A percentile compares a stretch with the other conserved stretches of the same genome.
These are phyloP conservation scores for Aspergillus quadrilineatus DNA, from an alignment of 2,329 filamentous ascomycete genomes.

Conservation along the genomic window DNA sequence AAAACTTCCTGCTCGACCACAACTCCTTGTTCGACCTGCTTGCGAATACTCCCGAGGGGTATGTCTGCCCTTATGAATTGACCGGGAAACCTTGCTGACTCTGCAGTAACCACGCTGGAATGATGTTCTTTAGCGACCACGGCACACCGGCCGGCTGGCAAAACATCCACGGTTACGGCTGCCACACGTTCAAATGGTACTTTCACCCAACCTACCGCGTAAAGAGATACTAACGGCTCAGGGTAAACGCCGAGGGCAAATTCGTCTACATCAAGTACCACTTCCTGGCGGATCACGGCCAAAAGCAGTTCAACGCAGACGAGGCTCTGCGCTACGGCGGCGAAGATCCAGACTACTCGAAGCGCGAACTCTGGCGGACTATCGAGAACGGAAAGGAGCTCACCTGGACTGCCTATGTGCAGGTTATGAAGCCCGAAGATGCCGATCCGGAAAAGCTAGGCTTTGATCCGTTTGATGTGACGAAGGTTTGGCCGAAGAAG, in stretches of 20 bases:
- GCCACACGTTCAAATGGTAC: constrained; percentile 49
- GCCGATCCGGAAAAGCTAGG: constrained; percentile 50
- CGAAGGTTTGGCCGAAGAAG: constrained; percentile 51
- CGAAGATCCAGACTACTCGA: constrained; percentile 53
- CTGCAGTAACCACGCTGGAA: constrained; percentile 46
- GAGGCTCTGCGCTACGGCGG: constrained; percentile 49
- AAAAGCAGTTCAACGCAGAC: constrained; percentile 48
- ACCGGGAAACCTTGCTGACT: neutral
- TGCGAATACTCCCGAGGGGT: constrained; percentile 49
- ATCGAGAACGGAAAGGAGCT: constrained; percentile 43
- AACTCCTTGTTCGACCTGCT: constrained; percentile 52
- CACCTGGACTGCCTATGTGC: constrained; percentile 15
- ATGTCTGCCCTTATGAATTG: neutral
- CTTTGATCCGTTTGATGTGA: constrained; percentile 56
- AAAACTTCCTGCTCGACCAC: constrained; percentile 52
- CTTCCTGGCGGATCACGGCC: constrained; percentile 49
- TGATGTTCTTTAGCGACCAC: constrained; percentile 54
- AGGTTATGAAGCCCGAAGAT: constrained; percentile 49
- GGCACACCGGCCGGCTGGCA: constrained; percentile 51
- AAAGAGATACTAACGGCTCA: constrained; percentile 3
- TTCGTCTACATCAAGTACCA: constrained; percentile 56
- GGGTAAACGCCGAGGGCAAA: constrained; percentile 48
- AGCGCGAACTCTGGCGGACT: constrained; percentile 47
- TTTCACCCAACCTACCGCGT: neutral
- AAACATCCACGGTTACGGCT: constrained; percentile 46